Base-by-base conservation (phyloP, 108 stramenopile genomes). In the Nitzschia sp. region DNA sequence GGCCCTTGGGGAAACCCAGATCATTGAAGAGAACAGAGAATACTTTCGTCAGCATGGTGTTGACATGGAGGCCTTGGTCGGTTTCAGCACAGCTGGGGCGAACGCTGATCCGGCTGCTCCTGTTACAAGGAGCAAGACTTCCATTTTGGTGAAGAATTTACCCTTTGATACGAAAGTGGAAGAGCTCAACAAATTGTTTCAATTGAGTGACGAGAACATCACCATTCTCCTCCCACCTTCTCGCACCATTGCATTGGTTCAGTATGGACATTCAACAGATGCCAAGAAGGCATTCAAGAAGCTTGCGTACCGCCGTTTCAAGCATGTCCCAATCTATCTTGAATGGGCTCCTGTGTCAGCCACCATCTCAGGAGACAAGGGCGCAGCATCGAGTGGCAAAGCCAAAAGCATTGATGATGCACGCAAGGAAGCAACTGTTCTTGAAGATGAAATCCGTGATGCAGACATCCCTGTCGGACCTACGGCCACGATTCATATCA, bases 91-190 rank as follows among this genome's bases (percentile, higher is more conserved):
- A 0, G 42, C 59, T 2, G 70, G 73, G 41, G 70, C 66, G 24
- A 41, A 38, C 54, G 1, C 5, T 1, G 29, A 34, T 34, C 29
- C 29, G 5, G 29, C 29, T 3, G 53, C 53, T 51, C 37, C 42
- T 24, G 37, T 41, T 7, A 81, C 84, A 57, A 86, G 97, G 19
- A 95, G 95, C 79, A 76, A 76, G 41, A 91, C 87, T 8, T 76
- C 81, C 39, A 87, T 98, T n/a, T 59, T 98, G 43, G 97, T 98
- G 6, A 99, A 98, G 67, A 98, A 99, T 69, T 70, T 99, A 29
- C 99, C 98, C 6, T 81, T 81, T 69, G 94, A 87, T 57, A 95
- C 95, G 3, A 65, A 81, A 10, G 62, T 77, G 50, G 93, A 90
- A 48, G 95, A 98, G 50, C 69, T 99, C 56, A 81, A 76, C 41